Evolutionary conservation across 331 rosid genomes (phyloP), one percentile per base, ranked within the genome.

Genomic region (Quercus tomentella): DNA sequence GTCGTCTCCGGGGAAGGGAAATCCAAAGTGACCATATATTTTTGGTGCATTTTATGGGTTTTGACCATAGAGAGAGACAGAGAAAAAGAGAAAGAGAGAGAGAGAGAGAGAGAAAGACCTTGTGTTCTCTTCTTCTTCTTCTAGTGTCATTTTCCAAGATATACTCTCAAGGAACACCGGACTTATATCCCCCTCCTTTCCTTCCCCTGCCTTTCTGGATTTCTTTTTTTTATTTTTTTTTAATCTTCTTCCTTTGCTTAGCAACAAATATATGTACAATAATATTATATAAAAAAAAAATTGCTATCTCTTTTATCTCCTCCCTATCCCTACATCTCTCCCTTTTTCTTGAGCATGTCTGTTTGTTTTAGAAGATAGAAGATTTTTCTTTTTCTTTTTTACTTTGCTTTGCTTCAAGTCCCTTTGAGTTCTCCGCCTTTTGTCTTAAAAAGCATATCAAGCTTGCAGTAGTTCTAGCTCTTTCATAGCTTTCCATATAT

Each of bases 141-240:
- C 68, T 69, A 92, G 81, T 89, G 98, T 94, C 98, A 85, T 92
- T 94, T 93, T 94, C 97, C 89, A 30, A 92, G 80, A 88, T 86
- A 93, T 89, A 90, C 96, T 84, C 85, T 86, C 84, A 81, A 86
- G 87, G 82, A 84, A 86, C 84, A 87, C 89, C 88, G 88, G 80
- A 88, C 87, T 60, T 88, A 90, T 85, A 79, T 78, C 89, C 86
- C 75, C 84, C 76, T 72, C 77, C 73, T 86, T 75, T 84, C 83
- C 65, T 79, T 77, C 72, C 81, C 63, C 14, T 78, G 54, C 82
- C 86, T 76, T 78, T 86, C 83, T 76, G 62, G 43, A 10, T 5
- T 54, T 25, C 22, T 7, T 35, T 74, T 54, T 18, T 78, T 17
- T 18, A 60, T 11, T 6, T n/a, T 16, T 15, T 20, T 51, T 33